A percentile compares a stretch with the other conserved stretches of the same genome.
phyloP scores from a whole-genome alignment of 1,284 basidiomycete species.

The Sporisorium sorghi region DNA sequence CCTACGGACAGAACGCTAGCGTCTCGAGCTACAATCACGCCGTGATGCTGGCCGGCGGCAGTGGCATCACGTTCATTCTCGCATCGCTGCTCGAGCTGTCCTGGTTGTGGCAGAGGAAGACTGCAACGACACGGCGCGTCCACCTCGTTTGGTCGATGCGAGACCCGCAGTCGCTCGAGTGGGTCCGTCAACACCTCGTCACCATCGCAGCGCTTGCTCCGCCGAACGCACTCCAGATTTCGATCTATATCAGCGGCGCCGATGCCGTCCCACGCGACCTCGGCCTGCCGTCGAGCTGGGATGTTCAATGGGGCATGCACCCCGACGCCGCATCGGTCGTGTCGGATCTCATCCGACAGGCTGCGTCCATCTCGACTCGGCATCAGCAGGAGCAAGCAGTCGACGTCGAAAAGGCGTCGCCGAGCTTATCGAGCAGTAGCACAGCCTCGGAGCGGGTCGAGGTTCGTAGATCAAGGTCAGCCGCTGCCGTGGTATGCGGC shows the following conservation, averaged over 20 bases:
- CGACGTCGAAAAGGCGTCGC: constrained; percentile 25
- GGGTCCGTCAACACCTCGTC: constrained; percentile 31
- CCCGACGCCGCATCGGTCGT: constrained; percentile 32
- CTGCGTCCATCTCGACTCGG: not conserved
- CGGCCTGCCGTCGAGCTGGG: constrained; percentile 18
- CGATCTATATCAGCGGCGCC: constrained; percentile 36
- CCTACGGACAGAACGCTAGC: constrained; percentile 52
- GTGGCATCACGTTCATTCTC: constrained; percentile 56
- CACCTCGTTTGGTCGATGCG: constrained; percentile 50
- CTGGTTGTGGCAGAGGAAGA: constrained; percentile 44
- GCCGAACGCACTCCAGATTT: constrained; percentile 16
- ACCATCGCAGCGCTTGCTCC: constrained; percentile 31
- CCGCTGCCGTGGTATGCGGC: constrained; percentile 43
- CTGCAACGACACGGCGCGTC: constrained; percentile 16
- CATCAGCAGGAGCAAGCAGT: not conserved
- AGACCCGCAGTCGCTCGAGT: constrained; percentile 17
- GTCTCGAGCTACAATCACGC: constrained; percentile 31
- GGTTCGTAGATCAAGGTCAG: constrained; percentile 14
- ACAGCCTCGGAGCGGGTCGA: not conserved
- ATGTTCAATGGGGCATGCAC: constrained; percentile 22
- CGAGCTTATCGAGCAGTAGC: not conserved
- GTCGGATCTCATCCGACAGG: constrained; percentile 8
- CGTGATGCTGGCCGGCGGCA: constrained; percentile 53
- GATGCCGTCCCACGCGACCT: constrained; percentile 7
- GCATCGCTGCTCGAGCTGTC: constrained; percentile 47